Evolutionary conservation across 306 rosid genomes (phyloP).

Genomic region (Corylus americana): DNA sequence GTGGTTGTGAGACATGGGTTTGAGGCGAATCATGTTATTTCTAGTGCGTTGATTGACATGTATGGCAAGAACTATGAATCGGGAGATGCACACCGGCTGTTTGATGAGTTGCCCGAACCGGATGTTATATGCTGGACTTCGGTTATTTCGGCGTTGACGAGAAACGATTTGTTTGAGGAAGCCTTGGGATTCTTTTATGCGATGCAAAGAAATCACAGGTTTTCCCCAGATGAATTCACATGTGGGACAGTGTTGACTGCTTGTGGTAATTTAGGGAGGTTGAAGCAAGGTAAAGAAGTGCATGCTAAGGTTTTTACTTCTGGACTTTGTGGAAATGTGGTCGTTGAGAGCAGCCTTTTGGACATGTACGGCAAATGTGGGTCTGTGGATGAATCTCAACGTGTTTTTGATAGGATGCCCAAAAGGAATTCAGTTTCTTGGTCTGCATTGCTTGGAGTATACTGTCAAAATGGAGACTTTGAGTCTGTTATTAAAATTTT

Average conservation of each 20-base stretch:
- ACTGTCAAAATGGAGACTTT: constrained; percentile 67
- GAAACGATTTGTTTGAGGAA: constrained; percentile 62
- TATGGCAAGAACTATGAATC: constrained; percentile 55
- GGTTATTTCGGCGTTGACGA: constrained; percentile 55
- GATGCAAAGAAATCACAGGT: constrained; percentile 49
- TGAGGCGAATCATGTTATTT: constrained; percentile 43
- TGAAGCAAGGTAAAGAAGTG: constrained; percentile 66
- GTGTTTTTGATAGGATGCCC: constrained; percentile 66
- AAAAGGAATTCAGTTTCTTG: constrained; percentile 68
- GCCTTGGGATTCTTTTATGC: constrained; percentile 53
- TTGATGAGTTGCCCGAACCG: constrained; percentile 63
- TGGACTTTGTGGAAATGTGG: constrained; percentile 64
- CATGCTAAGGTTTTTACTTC: constrained; percentile 61
- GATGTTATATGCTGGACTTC: constrained; percentile 78
- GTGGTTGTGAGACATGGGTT: constrained; percentile 58
- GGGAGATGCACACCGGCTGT: constrained; percentile 52
- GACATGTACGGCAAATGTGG: constrained; percentile 98
- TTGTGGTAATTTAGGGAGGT: constrained; percentile 69
- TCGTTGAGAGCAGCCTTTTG: constrained; percentile 84
- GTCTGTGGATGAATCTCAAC: constrained; percentile 36
- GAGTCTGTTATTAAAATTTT: constrained; percentile 63
- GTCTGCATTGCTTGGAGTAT: constrained; percentile 77
- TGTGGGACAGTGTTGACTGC: constrained; percentile 73
- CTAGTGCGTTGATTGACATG: constrained; percentile 68
- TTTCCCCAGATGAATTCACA: constrained; percentile 66